A percentile compares a stretch with the other conserved stretches of the same genome.
Conservation (phyloP, 2,329 filamentous ascomycete species). For the Sordariomycetes sp. region DNA sequence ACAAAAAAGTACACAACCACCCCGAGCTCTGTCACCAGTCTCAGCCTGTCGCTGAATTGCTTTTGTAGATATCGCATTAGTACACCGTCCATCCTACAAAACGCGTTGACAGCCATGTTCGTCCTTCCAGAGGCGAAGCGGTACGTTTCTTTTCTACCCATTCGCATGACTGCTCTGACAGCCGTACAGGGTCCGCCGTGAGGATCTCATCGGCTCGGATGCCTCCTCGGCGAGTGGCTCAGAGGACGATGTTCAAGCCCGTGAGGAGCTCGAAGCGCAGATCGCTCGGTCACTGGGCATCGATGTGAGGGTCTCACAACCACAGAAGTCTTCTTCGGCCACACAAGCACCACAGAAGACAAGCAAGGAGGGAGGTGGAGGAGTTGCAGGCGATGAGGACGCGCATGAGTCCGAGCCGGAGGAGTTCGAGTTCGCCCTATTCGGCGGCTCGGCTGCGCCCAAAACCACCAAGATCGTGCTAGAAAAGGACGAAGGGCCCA, state of each 20-base stretch:
- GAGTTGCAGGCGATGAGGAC: constrained; percentile 10
- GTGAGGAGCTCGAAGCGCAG: constrained; percentile 35
- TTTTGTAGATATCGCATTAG: too few relatives aligned
- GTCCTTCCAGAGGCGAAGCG: constrained; percentile 20
- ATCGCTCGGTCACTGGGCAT: constrained; percentile 37
- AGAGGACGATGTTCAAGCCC: constrained; percentile 27
- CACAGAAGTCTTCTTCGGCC: background rate
- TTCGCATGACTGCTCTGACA: constrained; percentile 1
- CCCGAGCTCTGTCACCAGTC: too few relatives aligned
- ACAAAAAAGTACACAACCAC: background rate
- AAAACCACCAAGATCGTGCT: constrained; percentile 36
- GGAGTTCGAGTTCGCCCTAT: constrained; percentile 50
- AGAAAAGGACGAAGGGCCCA: constrained; percentile 26
- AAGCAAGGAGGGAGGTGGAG: constrained; percentile 11
- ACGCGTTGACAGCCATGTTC: constrained; percentile 14
- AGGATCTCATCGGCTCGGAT: constrained; percentile 37
- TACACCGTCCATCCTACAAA: background rate
- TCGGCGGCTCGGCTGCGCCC: constrained; percentile 35
- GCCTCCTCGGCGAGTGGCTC: constrained; percentile 12
- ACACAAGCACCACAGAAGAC: constrained; percentile 6
- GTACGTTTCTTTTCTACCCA: constrained; percentile 7
- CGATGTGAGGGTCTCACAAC: constrained; percentile 7
- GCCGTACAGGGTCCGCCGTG: constrained; percentile 39
- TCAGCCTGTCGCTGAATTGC: too few relatives aligned
- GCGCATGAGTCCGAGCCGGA: constrained; percentile 17